phyloP scores from a whole-genome alignment of 2,329 filamentous ascomycete species.

The Bisporella sp. region DNA sequence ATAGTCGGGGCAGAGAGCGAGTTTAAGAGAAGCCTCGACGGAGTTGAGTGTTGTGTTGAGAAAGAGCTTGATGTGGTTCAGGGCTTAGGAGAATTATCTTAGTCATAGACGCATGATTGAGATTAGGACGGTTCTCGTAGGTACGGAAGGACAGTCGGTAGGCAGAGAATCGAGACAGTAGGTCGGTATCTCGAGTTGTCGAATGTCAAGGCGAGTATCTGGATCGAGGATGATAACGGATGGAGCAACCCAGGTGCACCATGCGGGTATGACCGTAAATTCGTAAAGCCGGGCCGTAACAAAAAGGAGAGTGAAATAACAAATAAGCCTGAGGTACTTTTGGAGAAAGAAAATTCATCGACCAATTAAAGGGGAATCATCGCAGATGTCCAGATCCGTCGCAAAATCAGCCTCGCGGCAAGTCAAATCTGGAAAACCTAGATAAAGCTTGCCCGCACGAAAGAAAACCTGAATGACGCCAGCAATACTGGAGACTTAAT shows the following conservation, averaged over 20 bases:
- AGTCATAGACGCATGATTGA: conserved; percentile 31
- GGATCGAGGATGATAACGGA: conserved; percentile 25
- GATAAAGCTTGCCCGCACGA: conserved; percentile 42
- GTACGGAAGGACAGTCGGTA: conserved; percentile 27
- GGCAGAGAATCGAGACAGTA: conserved; percentile 28
- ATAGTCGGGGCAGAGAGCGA: conserved; percentile 18
- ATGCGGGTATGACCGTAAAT: conserved; percentile 30
- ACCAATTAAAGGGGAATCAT: conserved; percentile 23
- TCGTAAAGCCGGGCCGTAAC: conserved; percentile 29
- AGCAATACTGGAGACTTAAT: conserved; percentile 17
- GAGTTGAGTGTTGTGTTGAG: conserved; percentile 12
- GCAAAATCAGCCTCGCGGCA: conserved; percentile 53
- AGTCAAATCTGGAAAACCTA: conserved; percentile 50
- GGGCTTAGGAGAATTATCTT: conserved; percentile 25
- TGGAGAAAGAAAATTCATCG: conserved; percentile 22
- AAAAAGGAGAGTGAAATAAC: conserved; percentile 25
- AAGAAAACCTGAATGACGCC: conserved; percentile 35
- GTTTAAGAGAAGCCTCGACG: conserved; percentile 15
- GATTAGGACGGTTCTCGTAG: conserved; percentile 32
- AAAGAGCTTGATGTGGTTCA: conserved; percentile 21
- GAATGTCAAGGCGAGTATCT: conserved; percentile 29
- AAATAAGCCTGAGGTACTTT: conserved; percentile 29
- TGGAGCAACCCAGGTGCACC: conserved; percentile 19
- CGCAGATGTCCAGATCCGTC: conserved; percentile 34
- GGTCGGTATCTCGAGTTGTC: conserved; percentile 29